Percentiles rank a stretch among this genome's conserved stretches.
Evolutionary conservation across 2,329 filamentous ascomycete genomes (phyloP).

Genomic region (Neobulgaria alba): DNA sequence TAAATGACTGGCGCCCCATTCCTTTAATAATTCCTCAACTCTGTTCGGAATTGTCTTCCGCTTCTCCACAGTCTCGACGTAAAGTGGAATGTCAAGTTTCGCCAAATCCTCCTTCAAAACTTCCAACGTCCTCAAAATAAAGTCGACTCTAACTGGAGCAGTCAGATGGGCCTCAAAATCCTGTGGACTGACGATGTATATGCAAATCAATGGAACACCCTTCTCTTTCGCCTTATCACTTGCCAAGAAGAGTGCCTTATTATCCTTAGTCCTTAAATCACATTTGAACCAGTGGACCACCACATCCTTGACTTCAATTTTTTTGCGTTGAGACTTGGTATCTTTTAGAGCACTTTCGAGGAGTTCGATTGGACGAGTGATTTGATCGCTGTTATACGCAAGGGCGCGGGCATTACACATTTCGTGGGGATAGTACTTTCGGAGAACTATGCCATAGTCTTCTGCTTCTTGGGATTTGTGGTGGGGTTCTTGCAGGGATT

Average conservation of each 20-base stretch:
- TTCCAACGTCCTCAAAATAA: conserved; percentile 64
- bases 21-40: conserved; percentile 55
- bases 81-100: conserved; percentile 66
- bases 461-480: conserved; percentile 32
- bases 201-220: conserved; percentile 62
- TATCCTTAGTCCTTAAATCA: conserved; percentile 68
- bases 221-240: conserved; percentile 56
- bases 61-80: conserved; percentile 62
- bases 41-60: conserved; percentile 52
- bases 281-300: conserved; percentile 90
- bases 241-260: conserved; percentile 60
- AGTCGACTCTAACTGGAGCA: conserved; percentile 67
- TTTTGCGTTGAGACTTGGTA: conserved; percentile 45
- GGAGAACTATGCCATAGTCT: conserved; percentile 55
- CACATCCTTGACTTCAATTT: conserved; percentile 45
- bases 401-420: conserved; percentile 74
- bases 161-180: conserved; percentile 77
- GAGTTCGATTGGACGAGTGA: conserved; percentile 65
- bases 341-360: conserved; percentile 52
- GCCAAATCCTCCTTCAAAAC: conserved; percentile 58
- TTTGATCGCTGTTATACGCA: conserved; percentile 61
- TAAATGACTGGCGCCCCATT: conserved; percentile 68
- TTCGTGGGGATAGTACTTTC: conserved; percentile 74
- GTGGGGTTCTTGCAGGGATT: conserved; percentile 21
- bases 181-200: conserved; percentile 76